phyloP scores from a whole-genome alignment of 768 basidiomycete species.

The Agaricus subrufescens region DNA sequence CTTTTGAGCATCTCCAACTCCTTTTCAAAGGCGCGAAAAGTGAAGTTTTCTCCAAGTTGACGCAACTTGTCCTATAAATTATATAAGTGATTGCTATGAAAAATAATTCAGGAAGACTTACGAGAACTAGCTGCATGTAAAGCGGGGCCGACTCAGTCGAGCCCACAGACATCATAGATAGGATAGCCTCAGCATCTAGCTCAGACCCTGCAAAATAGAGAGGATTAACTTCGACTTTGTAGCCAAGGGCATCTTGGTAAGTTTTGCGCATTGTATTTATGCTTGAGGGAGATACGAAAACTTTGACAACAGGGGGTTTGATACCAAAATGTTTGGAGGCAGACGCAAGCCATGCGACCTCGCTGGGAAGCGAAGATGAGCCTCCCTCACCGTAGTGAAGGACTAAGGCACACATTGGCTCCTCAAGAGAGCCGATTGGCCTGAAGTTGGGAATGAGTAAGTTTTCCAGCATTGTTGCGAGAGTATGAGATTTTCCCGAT shows the following conservation, averaged over 20 bases:
- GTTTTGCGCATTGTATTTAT: constrained; percentile 55
- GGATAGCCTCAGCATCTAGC: constrained; percentile 61
- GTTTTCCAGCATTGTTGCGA: constrained; percentile 63
- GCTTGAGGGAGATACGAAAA: constrained; percentile 60
- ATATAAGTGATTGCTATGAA: not conserved
- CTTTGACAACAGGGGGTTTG: constrained; percentile 30
- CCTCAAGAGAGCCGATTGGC: constrained; percentile 45
- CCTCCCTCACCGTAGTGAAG: constrained; percentile 73
- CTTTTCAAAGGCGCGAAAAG: constrained; percentile 43
- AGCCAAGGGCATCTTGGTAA: constrained; percentile 46
- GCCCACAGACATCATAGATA: constrained; percentile 72
- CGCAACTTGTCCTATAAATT: constrained; percentile 49
- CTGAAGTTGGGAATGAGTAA: constrained; percentile 55
- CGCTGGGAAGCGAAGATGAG: constrained; percentile 48
- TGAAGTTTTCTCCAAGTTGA: constrained; percentile 56
- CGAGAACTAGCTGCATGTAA: constrained; percentile 66
- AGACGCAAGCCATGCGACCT: constrained; percentile 57
- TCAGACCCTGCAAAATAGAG: constrained; percentile 54
- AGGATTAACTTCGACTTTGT: constrained; percentile 46
- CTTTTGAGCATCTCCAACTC: constrained; percentile 41
- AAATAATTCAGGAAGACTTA: constrained; percentile 24
- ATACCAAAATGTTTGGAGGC: constrained; percentile 23
- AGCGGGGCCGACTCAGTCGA: constrained; percentile 58
- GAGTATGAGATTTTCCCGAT: constrained; percentile 71
- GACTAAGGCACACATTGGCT: constrained; percentile 57